Evolutionary conservation across 345 rosid genomes (phyloP).

Genomic region (Populus davidiana): DNA sequence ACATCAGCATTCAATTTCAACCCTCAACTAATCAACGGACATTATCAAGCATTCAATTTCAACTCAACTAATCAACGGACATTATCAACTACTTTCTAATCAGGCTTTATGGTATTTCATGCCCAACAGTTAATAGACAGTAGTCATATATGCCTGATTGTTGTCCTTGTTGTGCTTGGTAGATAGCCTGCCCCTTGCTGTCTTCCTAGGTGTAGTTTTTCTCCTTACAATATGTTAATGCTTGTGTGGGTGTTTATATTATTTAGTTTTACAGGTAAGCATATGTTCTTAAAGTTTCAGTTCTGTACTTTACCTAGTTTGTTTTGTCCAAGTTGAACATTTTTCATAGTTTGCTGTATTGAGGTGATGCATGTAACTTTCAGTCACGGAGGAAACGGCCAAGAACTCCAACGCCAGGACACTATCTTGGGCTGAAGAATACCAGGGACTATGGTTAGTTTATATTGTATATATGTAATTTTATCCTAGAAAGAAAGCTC

Average conservation of each 20-base stretch:
- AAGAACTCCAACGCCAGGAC: slow-evolving; percentile 98
- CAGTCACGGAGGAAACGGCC: slow-evolving; percentile 98
- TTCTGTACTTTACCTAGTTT: background rate
- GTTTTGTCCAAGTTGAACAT: background rate
- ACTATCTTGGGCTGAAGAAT: slow-evolving; percentile 94
- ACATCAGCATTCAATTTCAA: slow-evolving; percentile 82
- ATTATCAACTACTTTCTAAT: slow-evolving; percentile 85
- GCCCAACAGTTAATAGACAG: slow-evolving; percentile 39
- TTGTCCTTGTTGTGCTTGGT: slow-evolving; percentile 22
- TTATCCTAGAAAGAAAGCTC: background rate
- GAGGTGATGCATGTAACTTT: slow-evolving; percentile 28
- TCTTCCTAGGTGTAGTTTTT: background rate
- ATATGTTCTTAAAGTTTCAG: background rate
- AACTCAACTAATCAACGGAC: slow-evolving; percentile 99
- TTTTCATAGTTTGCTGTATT: background rate
- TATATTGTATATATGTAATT: background rate
- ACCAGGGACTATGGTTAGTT: slow-evolving; percentile 66
- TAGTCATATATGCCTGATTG: slow-evolving; percentile 22
- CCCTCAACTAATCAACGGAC: slow-evolving; percentile 96
- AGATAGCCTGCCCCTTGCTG: background rate
- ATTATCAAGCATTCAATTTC: slow-evolving; percentile 70
- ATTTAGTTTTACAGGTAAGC: background rate
- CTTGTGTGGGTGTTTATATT: background rate
- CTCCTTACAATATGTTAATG: background rate
- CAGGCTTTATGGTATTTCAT: slow-evolving; percentile 69